phyloP scores from a whole-genome alignment of 2,329 filamentous ascomycete species.

The Rhynchosporium graminicola region DNA sequence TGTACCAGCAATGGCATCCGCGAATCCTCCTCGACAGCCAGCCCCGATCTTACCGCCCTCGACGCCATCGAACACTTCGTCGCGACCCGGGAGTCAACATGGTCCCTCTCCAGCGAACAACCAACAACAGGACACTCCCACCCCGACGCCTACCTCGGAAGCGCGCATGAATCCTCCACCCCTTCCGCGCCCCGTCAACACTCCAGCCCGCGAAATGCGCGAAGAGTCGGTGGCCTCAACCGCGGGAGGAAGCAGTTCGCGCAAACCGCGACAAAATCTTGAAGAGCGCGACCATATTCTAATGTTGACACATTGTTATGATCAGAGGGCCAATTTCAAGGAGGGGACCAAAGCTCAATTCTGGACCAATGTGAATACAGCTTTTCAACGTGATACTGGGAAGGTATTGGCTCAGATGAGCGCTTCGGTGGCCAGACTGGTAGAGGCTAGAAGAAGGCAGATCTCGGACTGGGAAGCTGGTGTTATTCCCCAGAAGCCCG shows the following conservation, averaged over 20 bases:
- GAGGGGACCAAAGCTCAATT: slow-evolving; percentile 41
- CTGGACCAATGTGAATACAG: slow-evolving; percentile 38
- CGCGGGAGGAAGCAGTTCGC: slow-evolving; percentile 33
- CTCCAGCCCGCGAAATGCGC: slow-evolving; percentile 38
- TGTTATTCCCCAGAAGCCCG: slow-evolving; percentile 38
- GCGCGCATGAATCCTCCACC: slow-evolving; percentile 39
- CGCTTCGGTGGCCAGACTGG: slow-evolving; percentile 39
- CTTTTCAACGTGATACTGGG: slow-evolving; percentile 38
- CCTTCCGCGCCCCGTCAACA: slow-evolving; percentile 36
- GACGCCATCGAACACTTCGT: slow-evolving; percentile 30
- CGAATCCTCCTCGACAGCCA: slow-evolving; percentile 28
- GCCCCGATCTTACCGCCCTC: slow-evolving; percentile 35
- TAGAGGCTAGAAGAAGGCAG: slow-evolving; percentile 38
- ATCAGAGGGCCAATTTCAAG: slow-evolving; percentile 38
- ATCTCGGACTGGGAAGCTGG: slow-evolving; percentile 40
- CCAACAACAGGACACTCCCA: slow-evolving; percentile 30
- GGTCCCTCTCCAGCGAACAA: slow-evolving; percentile 22
- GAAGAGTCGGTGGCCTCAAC: slow-evolving; percentile 37
- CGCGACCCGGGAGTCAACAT: slow-evolving; percentile 26
- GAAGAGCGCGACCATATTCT: slow-evolving; percentile 40
- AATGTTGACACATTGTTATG: slow-evolving; percentile 39
- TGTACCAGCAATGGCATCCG: slow-evolving; percentile 36
- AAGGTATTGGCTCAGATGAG: slow-evolving; percentile 41
- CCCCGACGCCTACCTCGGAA: slow-evolving; percentile 34
- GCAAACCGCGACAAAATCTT: slow-evolving; percentile 41